Evolutionary conservation across 306 rosid species (phyloP), one percentile per base, ranked within the genome.

Genomic region (Trifolium fragiferum): DNA sequence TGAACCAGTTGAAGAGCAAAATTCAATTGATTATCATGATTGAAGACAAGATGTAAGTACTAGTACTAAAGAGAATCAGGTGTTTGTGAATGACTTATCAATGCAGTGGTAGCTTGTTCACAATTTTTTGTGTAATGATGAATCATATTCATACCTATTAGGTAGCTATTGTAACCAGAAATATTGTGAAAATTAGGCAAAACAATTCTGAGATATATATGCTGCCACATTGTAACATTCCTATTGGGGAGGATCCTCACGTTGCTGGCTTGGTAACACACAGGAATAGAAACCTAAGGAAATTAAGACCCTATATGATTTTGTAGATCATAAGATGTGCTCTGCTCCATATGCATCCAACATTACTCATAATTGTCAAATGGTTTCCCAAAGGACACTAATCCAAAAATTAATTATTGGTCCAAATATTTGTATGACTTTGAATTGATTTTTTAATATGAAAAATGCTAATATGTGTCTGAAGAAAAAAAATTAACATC

Each of bases 41-140:
- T 33, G 44, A 62, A 35, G 11, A 63, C 32, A 38, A 38, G 18
- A 21, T 25, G 27, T 25, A 25, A 25, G 27, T 25, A 25, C 27
- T 25, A 38, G 50, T 50, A 46, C 30, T 63, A 4, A 65, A 19
- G 53, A 40, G 33, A 65, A 72, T 79, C 82, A 84, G 84, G 85
- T 82, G 84, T 57, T 67, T 64, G 41, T 61, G 85, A 83, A 57
- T 78, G 89, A 86, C 81, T 78, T 73, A 85, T 82, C 85, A 80
- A 85, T 47, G 74, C 81, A 43, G 64, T 4, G 63, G 50, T 70
- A 66, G 76, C 57, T 58, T 70, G 79, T 60, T 65, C 38, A 69
- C 66, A 66, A 61, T 35, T 35, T 8, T 62, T 69, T 41, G 57
- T 20, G 78, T n/a, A 73, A 66, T 65, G 74, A 70, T 12, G 82